Conservation (phyloP, 2,329 filamentous ascomycete species). For the Hypoxylon sp. region DNA sequence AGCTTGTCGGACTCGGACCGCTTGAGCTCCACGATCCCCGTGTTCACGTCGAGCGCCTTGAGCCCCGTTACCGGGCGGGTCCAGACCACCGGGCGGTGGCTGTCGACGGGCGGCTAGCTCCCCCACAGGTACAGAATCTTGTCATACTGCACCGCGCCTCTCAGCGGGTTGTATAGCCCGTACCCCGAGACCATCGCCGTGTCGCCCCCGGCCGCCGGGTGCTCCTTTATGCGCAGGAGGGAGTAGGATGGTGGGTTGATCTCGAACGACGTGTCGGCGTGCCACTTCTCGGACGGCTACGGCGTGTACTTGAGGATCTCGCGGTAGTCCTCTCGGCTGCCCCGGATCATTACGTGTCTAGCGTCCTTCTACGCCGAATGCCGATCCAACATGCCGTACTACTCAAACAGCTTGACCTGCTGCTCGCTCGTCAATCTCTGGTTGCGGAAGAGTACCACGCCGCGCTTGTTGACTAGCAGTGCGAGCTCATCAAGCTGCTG, state of each 20-base stretch:
- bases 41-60: conserved; percentile 56
- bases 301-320: conserved; percentile 56
- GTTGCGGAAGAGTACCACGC: conserved; percentile 57
- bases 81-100: conserved; percentile 57
- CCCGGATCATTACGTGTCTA: conserved; percentile 55
- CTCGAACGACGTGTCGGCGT: conserved; percentile 60
- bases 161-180: conserved; percentile 55
- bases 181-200: conserved; percentile 58
- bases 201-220: conserved; percentile 56
- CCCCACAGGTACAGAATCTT: conserved; percentile 56
- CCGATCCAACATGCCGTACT: conserved; percentile 58
- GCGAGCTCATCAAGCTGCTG: conserved; percentile 60
- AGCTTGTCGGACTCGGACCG: conserved; percentile 57
- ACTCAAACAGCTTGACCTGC: conserved; percentile 55
- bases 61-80: conserved; percentile 58
- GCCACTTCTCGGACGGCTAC: conserved; percentile 56
- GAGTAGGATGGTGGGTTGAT: conserved; percentile 60
- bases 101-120: conserved; percentile 55
- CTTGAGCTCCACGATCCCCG: conserved; percentile 58
- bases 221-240: conserved; percentile 59
- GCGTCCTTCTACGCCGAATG: conserved; percentile 55
- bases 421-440: conserved; percentile 56
- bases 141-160: conserved; percentile 55
- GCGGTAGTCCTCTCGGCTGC: conserved; percentile 55
- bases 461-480: conserved; percentile 55